Percentiles rank a stretch among this genome's conserved stretches.
phyloP scores from a whole-genome alignment of 2,329 filamentous ascomycete species.

The Phyllosticta ampelicida region DNA sequence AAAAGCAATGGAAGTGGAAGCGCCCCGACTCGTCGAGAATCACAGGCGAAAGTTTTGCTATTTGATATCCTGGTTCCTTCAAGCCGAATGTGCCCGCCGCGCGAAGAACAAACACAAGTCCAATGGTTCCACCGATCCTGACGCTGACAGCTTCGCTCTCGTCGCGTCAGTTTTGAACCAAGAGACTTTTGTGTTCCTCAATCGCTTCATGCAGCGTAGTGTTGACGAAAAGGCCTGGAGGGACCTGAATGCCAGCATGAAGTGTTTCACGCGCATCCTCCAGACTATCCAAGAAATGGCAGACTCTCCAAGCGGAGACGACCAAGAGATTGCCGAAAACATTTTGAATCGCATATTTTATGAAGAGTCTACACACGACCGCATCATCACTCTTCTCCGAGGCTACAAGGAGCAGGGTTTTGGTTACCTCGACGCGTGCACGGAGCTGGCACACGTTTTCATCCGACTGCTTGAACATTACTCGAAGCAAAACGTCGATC shows the following conservation, averaged over 20 bases:
- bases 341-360: slow-evolving; percentile 97
- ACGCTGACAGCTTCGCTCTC: slow-evolving; percentile 68
- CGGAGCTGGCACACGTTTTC: slow-evolving; percentile 85
- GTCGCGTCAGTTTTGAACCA: slow-evolving; percentile 87
- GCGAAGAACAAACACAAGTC: slow-evolving; percentile 33
- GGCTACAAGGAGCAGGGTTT: slow-evolving; percentile 93
- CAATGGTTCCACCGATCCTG: slow-evolving; percentile 33
- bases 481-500: slow-evolving; percentile 85
- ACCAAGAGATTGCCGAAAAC: slow-evolving; percentile 96
- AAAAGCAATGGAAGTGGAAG: slow-evolving; percentile 82
- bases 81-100: slow-evolving; percentile 68
- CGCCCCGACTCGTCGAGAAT: slow-evolving; percentile 59
- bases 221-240: slow-evolving; percentile 79
- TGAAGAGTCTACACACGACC: slow-evolving; percentile 87
- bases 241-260: slow-evolving; percentile 77
- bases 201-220: slow-evolving; percentile 67
- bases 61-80: slow-evolving; percentile 81
- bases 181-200: slow-evolving; percentile 85
- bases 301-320: slow-evolving; percentile 73
- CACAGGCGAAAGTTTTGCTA: slow-evolving; percentile 87
- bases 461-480: slow-evolving; percentile 85
- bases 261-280: slow-evolving; percentile 89
- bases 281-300: slow-evolving; percentile 90
- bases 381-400: slow-evolving; percentile 66
- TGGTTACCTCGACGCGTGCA: slow-evolving; percentile 83